These are phyloP conservation scores for Tetrapisispora fleetii DNA, from an alignment of 805 yeast species.

Conservation along the genomic window DNA sequence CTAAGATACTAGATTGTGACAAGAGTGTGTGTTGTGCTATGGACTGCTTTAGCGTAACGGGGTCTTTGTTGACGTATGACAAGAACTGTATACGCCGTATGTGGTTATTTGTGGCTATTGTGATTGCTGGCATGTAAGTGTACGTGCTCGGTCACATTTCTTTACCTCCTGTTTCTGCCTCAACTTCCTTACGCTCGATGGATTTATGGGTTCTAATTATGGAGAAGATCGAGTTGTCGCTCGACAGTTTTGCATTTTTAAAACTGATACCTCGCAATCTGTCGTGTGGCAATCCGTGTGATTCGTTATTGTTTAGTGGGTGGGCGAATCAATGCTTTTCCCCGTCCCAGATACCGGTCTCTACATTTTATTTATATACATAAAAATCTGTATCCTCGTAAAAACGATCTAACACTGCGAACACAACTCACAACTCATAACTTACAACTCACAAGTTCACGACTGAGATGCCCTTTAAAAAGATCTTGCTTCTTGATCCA, in stretches of 20 bases:
- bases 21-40: no score
- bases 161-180: slow-evolving; percentile 55
- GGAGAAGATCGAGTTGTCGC: slow-evolving; percentile 51
- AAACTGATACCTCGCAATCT: slow-evolving; percentile 35
- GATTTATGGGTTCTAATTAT: slow-evolving; percentile 48
- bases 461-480: no score
- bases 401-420: no score
- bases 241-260: slow-evolving; percentile 19
- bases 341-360: not conserved
- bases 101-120: not conserved
- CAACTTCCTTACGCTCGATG: slow-evolving; percentile 37
- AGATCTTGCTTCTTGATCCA: no score
- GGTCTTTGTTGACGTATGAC: no score
- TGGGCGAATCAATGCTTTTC: not conserved
- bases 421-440: no score
- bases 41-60: no score
- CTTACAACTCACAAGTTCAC: no score
- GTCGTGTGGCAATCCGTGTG: slow-evolving; percentile 3
- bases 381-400: not conserved
- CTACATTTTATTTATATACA: not conserved
- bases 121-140: not conserved
- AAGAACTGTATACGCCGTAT: no score
- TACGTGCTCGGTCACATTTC: not conserved
- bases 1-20: no score
- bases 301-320: not conserved